A percentile compares a stretch with the other conserved stretches of the same genome.
phyloP scores from a whole-genome alignment of 2,329 filamentous ascomycete genomes.

The Penicillium hordei region DNA sequence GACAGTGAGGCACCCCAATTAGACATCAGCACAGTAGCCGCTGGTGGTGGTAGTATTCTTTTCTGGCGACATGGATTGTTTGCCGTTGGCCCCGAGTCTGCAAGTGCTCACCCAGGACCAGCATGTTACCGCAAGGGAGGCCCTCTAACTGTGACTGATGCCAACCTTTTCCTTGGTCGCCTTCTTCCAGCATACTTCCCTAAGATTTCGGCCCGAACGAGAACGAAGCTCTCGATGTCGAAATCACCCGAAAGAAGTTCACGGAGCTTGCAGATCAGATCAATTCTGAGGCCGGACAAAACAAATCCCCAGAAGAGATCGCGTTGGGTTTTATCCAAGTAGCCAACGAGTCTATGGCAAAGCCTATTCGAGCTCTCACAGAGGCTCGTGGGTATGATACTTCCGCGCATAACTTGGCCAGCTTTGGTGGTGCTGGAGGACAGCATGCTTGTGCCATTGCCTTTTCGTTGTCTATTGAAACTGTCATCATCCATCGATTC shows the following conservation, averaged over 20 bases:
- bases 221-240: constrained; percentile 73
- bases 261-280: constrained; percentile 74
- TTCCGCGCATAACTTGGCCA: constrained; percentile 80
- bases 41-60: constrained; percentile 68
- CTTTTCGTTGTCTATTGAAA: constrained; percentile 75
- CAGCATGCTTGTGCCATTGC: constrained; percentile 95
- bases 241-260: constrained; percentile 62
- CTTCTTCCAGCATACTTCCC: constrained; percentile 91
- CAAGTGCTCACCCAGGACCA: constrained; percentile 85
- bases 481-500: constrained; percentile 76
- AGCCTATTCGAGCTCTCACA: constrained; percentile 84
- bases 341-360: constrained; percentile 47
- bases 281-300: constrained; percentile 60
- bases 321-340: constrained; percentile 45
- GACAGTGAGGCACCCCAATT: constrained; percentile 85
- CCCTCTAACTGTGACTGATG: constrained; percentile 86
- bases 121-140: constrained; percentile 92
- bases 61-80: constrained; percentile 91
- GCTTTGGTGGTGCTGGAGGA: constrained; percentile 87
- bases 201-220: constrained; percentile 89
- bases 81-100: constrained; percentile 87
- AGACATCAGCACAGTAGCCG: constrained; percentile 93
- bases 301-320: constrained; percentile 59
- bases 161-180: constrained; percentile 82
- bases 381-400: constrained; percentile 92